Conservation (phyloP, 768 basidiomycete species). For the Suillus alpinus region DNA sequence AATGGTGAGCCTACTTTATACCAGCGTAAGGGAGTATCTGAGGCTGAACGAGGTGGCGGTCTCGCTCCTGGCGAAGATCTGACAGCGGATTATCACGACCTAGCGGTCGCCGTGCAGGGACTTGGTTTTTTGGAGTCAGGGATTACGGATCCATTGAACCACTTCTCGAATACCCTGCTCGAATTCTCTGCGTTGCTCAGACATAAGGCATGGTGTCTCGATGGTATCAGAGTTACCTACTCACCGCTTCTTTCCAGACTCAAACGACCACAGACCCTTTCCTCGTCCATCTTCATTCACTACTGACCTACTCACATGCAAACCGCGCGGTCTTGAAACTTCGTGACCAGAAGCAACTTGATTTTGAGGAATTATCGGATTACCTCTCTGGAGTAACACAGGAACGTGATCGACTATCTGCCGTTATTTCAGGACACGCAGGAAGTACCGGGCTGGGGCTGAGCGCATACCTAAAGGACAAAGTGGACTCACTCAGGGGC, state of each 20-base stretch:
- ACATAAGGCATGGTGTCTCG: conserved; percentile 58
- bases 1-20: conserved; percentile 65
- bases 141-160: conserved; percentile 95
- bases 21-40: conserved; percentile 48
- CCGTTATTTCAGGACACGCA: conserved; percentile 85
- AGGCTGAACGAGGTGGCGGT: conserved; percentile 84
- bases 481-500: conserved; percentile 87
- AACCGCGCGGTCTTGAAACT: conserved; percentile 93
- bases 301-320: conserved; percentile 90
- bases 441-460: conserved; percentile 82
- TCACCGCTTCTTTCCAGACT: conserved; percentile 46
- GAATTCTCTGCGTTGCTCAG: conserved; percentile 91
- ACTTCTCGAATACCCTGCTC: conserved; percentile 93
- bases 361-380: conserved; percentile 95
- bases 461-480: conserved; percentile 87
- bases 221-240: neutral
- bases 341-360: conserved; percentile 97
- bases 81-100: conserved; percentile 94
- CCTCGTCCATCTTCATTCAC: conserved; percentile 84
- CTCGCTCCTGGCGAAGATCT: conserved; percentile 89
- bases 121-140: conserved; percentile 97
- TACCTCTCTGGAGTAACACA: conserved; percentile 91
- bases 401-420: conserved; percentile 90
- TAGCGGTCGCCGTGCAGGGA: conserved; percentile 94
- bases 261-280: conserved; percentile 91